Percentiles rank a stretch among this genome's conserved stretches.
Evolutionary conservation across 2,329 filamentous ascomycete species (phyloP).

Genomic region (Rutstroemia sp.): DNA sequence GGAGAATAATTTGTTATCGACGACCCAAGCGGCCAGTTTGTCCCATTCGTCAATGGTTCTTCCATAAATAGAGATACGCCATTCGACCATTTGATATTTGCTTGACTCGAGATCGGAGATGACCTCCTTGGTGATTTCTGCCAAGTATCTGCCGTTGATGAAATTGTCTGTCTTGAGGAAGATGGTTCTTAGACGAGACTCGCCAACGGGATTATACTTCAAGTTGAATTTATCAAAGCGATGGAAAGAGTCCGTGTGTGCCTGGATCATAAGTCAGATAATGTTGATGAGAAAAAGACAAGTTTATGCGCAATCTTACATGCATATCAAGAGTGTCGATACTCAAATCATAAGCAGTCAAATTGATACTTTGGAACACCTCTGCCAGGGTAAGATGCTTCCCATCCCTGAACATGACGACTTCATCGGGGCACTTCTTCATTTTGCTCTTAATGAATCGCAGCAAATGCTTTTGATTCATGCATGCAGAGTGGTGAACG

Average conservation of each 20-base stretch:
- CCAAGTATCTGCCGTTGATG: conserved; percentile 89
- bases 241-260: conserved; percentile 96
- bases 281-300: neutral
- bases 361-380: conserved; percentile 94
- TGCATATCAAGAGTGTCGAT: conserved; percentile 99
- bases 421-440: conserved; percentile 94
- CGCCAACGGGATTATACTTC: conserved; percentile 96
- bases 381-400: conserved; percentile 85
- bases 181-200: conserved; percentile 92
- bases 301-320: conserved; percentile 42
- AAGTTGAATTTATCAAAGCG: conserved; percentile 99
- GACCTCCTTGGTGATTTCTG: conserved; percentile 96
- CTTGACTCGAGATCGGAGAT: conserved; percentile 95
- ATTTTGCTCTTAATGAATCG: conserved; percentile 99
- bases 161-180: conserved; percentile 98
- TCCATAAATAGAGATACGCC: conserved; percentile 97
- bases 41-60: conserved; percentile 93
- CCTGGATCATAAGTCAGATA: conserved; percentile 39
- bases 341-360: conserved; percentile 94
- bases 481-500: conserved; percentile 97
- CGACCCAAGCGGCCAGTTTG: conserved; percentile 92
- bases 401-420: conserved; percentile 85
- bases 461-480: conserved; percentile 98
- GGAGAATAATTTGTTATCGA: conserved; percentile 96
- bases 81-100: conserved; percentile 99